Evolutionary conservation across 1,284 basidiomycete genomes (phyloP).

Genomic region (Peniophora sp.): DNA sequence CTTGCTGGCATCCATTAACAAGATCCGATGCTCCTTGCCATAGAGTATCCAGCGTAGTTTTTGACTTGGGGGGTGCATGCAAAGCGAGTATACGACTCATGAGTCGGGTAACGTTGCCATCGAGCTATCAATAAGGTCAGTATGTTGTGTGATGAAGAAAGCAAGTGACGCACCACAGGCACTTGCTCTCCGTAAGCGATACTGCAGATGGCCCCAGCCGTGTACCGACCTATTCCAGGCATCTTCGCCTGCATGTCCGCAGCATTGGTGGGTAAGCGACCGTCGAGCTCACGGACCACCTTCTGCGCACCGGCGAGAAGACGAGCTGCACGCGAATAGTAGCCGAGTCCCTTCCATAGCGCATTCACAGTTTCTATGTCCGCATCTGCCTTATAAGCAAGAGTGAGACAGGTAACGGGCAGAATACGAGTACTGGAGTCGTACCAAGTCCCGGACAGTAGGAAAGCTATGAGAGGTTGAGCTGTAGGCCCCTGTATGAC

Average conservation of each 20-base stretch:
- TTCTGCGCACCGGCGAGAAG: slow-evolving; percentile 76
- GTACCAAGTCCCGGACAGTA: slow-evolving; percentile 70
- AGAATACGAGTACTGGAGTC: no score
- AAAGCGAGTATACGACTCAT: slow-evolving; percentile 77
- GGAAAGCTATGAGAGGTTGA: slow-evolving; percentile 56
- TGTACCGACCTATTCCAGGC: slow-evolving; percentile 89
- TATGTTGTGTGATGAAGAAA: neutral
- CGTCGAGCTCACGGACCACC: slow-evolving; percentile 57
- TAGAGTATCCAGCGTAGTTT: slow-evolving; percentile 70
- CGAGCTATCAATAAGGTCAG: slow-evolving; percentile 46
- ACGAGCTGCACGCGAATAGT: slow-evolving; percentile 83
- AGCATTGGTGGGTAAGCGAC: slow-evolving; percentile 73
- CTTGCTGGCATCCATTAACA: slow-evolving; percentile 44
- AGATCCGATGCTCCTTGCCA: slow-evolving; percentile 73
- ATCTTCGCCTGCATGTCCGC: slow-evolving; percentile 78
- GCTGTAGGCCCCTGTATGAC: neutral
- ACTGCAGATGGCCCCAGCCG: slow-evolving; percentile 82
- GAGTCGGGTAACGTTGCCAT: slow-evolving; percentile 87
- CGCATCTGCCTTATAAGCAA: slow-evolving; percentile 43
- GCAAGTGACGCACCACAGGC: slow-evolving; percentile 61
- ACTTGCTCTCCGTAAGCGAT: slow-evolving; percentile 83
- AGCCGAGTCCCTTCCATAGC: slow-evolving; percentile 87
- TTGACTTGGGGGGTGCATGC: slow-evolving; percentile 74
- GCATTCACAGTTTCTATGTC: slow-evolving; percentile 82
- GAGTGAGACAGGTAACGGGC: neutral